phyloP scores from a whole-genome alignment of 208 protist genomes.

The Herpetomonas samuelpessoai region DNA sequence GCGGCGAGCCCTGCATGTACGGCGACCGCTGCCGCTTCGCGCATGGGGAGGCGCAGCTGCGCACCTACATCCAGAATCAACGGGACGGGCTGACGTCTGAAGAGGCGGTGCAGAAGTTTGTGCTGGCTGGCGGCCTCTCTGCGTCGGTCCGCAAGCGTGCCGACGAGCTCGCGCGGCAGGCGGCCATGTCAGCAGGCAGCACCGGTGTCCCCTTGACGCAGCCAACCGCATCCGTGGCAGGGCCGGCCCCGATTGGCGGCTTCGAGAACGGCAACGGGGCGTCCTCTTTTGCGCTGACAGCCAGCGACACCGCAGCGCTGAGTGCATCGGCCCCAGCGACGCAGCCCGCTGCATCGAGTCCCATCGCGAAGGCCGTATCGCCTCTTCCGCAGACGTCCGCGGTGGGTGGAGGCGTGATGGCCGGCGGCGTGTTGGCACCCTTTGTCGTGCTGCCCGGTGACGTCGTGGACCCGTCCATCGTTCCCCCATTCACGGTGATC shows the following conservation, averaged over 20 bases:
- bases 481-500: background rate
- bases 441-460: background rate
- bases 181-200: background rate
- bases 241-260: background rate
- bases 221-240: background rate
- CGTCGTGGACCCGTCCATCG: background rate
- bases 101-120: background rate
- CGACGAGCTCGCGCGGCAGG: background rate
- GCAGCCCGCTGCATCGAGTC: too few species aligned
- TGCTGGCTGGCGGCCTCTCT: background rate
- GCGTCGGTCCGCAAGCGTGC: background rate
- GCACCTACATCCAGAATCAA: constrained; percentile 4
- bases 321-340: too few species aligned
- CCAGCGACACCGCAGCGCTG: too few species aligned
- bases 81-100: background rate
- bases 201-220: background rate
- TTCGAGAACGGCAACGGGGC: too few species aligned
- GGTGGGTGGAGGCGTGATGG: too few species aligned
- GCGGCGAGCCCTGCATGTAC: constrained; percentile 14
- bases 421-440: background rate
- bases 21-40: constrained; percentile 34
- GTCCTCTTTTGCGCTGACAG: too few species aligned
- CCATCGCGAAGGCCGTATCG: background rate
- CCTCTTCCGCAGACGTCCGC: background rate
- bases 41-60: constrained; percentile 25